phyloP scores from a whole-genome alignment of 805 yeast genomes.

The Priceomyces carsonii region DNA sequence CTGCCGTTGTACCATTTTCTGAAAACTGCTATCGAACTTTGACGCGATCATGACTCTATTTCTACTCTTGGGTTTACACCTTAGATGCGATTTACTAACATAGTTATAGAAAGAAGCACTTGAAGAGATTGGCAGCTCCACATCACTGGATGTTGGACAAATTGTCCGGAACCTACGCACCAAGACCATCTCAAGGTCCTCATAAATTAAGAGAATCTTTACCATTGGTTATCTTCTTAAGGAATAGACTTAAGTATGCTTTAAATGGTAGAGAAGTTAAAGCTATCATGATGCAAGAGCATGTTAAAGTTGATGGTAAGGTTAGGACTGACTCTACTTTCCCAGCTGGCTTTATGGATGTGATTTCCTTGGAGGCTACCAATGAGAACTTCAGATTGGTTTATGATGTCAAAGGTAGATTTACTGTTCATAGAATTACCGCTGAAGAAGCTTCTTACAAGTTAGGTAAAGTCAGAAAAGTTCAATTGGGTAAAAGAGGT shows the following conservation, averaged over 20 bases:
- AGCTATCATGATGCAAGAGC: conserved; percentile 97
- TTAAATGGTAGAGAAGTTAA: conserved; percentile 98
- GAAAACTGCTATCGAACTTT: too few relatives aligned
- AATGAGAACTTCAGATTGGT: conserved; percentile 99
- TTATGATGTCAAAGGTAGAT: conserved; percentile 98
- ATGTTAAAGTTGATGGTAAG: conserved; percentile 97
- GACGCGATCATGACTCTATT: too few relatives aligned
- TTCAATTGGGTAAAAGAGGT: conserved; percentile 97
- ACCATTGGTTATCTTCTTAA: conserved; percentile 93
- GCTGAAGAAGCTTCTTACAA: conserved; percentile 98
- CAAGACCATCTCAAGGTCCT: conserved; percentile 99
- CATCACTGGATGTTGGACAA: conserved; percentile 99
- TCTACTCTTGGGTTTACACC: too few relatives aligned
- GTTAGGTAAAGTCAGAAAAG: conserved; percentile 97
- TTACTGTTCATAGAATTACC: conserved; percentile 98
- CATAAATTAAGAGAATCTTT: conserved; percentile 98
- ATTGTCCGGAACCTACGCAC: conserved; percentile 98
- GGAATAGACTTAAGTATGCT: conserved; percentile 99
- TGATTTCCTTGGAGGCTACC: conserved; percentile 94
- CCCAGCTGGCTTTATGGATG: conserved; percentile 99
- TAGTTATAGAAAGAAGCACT: conserved; percentile 83
- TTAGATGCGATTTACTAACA: too few relatives aligned
- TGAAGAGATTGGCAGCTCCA: conserved; percentile 99
- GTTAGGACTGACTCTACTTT: conserved; percentile 98
- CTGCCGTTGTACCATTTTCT: too few relatives aligned